phyloP scores from a whole-genome alignment of 1,284 basidiomycete species.

The Flammula alnicola region DNA sequence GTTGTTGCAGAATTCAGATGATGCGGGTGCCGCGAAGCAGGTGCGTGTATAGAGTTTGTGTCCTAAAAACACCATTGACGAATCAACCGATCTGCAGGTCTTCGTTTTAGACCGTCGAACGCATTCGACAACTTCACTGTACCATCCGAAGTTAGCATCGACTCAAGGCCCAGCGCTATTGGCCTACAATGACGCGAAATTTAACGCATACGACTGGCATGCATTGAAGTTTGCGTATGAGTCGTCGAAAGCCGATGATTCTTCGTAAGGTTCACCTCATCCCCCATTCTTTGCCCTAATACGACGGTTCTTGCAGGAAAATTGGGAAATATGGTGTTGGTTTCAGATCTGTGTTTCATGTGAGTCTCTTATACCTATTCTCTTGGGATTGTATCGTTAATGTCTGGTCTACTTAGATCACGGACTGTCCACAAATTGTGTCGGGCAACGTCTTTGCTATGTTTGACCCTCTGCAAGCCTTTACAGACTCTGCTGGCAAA shows the following conservation, averaged over 20 bases:
- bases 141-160: constrained; percentile 32
- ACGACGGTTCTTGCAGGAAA: constrained; percentile 38
- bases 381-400: not conserved
- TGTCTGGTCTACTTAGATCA: constrained; percentile 42
- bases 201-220: constrained; percentile 47
- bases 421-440: constrained; percentile 54
- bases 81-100: constrained; percentile 34
- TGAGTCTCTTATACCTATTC: constrained; percentile 26
- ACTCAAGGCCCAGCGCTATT: constrained; percentile 52
- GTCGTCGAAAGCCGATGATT: constrained; percentile 50
- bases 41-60: constrained; percentile 24
- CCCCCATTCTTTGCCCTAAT: not conserved
- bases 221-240: constrained; percentile 47
- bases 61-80: not conserved
- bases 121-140: constrained; percentile 32
- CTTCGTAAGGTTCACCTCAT: constrained; percentile 36
- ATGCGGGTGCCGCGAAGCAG: constrained; percentile 44
- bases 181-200: constrained; percentile 49
- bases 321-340: constrained; percentile 60
- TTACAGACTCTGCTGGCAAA: constrained; percentile 36
- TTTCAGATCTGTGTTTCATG: constrained; percentile 55
- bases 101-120: constrained; percentile 46
- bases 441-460: constrained; percentile 45
- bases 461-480: constrained; percentile 47
- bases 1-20: constrained; percentile 53